These are phyloP conservation scores for Vitis hybrid DNA, from an alignment of 177 flowering plant genomes.

Conservation along the genomic window DNA sequence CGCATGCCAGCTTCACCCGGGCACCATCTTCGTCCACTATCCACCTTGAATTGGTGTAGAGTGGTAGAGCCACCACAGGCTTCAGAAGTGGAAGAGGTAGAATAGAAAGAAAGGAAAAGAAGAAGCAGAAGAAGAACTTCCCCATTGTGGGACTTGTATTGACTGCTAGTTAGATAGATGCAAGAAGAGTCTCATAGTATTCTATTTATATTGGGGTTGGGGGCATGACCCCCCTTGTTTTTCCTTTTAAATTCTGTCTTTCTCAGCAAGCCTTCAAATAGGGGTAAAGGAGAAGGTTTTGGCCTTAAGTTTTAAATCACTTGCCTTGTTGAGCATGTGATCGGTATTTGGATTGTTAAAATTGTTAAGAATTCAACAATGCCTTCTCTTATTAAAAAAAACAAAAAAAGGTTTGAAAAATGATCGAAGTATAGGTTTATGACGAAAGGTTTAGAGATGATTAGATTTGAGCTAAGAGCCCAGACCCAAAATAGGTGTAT, in stretches of 20 bases:
- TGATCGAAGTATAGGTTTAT: no score
- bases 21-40: constrained; percentile 63
- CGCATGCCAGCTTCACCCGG: constrained; percentile 80
- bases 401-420: no score
- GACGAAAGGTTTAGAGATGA: no score
- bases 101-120: constrained; percentile 1
- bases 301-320: no score
- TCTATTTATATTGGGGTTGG: background rate
- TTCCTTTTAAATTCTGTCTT: no score
- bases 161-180: background rate
- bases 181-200: background rate
- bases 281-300: no score
- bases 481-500: no score
- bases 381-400: no score
- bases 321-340: no score
- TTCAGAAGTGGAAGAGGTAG: constrained; percentile 2
- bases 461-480: no score
- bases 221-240: background rate
- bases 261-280: background rate
- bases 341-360: no score
- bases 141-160: constrained; percentile 16
- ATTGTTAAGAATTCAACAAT: no score
- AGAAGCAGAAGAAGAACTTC: constrained; percentile 5
- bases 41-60: constrained; percentile 73
- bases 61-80: constrained; percentile 38